Percentiles rank a stretch among this genome's conserved stretches.
phyloP scores from a whole-genome alignment of 768 basidiomycete genomes.

The Kwoniella bestiolae region DNA sequence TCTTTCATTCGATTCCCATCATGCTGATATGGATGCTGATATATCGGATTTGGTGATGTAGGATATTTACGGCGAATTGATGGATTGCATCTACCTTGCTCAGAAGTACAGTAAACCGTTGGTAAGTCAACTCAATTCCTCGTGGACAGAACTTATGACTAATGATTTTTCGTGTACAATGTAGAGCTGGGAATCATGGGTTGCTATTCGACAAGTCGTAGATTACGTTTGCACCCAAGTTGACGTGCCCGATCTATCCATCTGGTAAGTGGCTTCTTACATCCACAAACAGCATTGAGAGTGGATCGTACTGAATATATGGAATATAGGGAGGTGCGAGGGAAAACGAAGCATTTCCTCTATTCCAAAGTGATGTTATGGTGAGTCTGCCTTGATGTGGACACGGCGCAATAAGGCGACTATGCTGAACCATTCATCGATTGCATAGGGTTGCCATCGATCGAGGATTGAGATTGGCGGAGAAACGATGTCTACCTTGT shows the following conservation, averaged over 20 bases:
- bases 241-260: slow-evolving; percentile 77
- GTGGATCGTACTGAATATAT: not conserved
- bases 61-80: slow-evolving; percentile 94
- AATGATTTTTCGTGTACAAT: not conserved
- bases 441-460: slow-evolving; percentile 98
- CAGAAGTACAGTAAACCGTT: slow-evolving; percentile 71
- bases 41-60: slow-evolving; percentile 57
- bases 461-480: slow-evolving; percentile 88
- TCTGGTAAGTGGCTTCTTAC: slow-evolving; percentile 43
- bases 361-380: slow-evolving; percentile 95
- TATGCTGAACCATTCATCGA: not conserved
- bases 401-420: not conserved
- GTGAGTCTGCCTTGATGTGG: no score
- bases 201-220: slow-evolving; percentile 58
- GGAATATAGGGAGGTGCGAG: slow-evolving; percentile 82
- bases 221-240: slow-evolving; percentile 70
- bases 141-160: not conserved
- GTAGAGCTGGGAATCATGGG: slow-evolving; percentile 57
- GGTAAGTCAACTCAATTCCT: slow-evolving; percentile 56
- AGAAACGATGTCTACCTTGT: slow-evolving; percentile 86
- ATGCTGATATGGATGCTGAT: no score
- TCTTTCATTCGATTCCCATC: slow-evolving; percentile 9
- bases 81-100: slow-evolving; percentile 96
- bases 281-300: not conserved
- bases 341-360: slow-evolving; percentile 83